Percentiles rank a stretch among this genome's conserved stretches.
These are phyloP conservation scores for Mentha longifolia DNA, from an alignment of 257 asterid genomes.

Conservation along the genomic window DNA sequence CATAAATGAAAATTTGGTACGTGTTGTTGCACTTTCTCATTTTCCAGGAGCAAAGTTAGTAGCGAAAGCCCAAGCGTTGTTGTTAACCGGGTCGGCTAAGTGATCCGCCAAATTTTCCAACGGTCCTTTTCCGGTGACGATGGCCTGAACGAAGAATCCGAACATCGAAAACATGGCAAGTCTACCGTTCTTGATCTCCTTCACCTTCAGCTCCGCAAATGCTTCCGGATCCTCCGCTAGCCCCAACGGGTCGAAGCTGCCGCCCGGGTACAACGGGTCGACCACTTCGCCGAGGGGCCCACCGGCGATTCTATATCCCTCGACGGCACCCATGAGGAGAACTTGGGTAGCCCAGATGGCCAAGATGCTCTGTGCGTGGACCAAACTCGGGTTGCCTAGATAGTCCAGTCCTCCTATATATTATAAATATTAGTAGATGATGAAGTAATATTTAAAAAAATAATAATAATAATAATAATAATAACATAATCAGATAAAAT, in stretches of 20 bases:
- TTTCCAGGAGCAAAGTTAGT: constrained; percentile 61
- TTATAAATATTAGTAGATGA: neutral
- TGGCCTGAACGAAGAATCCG: constrained; percentile 69
- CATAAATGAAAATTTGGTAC: no score
- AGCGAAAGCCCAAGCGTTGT: constrained; percentile 58
- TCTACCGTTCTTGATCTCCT: constrained; percentile 63
- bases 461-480: no score
- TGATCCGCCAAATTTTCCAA: constrained; percentile 54
- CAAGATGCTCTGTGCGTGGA: constrained; percentile 70
- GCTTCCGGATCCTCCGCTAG: constrained; percentile 59
- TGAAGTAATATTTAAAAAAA: no score
- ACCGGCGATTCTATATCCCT: constrained; percentile 60
- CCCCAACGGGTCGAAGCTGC: constrained; percentile 63
- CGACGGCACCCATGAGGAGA: constrained; percentile 66
- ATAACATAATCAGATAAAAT: no score
- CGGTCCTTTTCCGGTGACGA: constrained; percentile 63
- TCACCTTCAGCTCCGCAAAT: constrained; percentile 65
- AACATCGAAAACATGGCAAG: constrained; percentile 70
- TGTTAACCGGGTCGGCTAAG: constrained; percentile 58
- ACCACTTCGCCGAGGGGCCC: constrained; percentile 55
- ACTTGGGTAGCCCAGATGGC: constrained; percentile 72
- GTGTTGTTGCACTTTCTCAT: constrained; percentile 19
- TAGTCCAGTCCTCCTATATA: constrained; percentile 51
- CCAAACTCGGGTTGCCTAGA: constrained; percentile 71
- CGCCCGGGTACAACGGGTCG: constrained; percentile 58